Percentiles rank a stretch among this genome's conserved stretches.
These are phyloP conservation scores for Eutrema japonicum DNA, from an alignment of 345 rosid species.

Conservation along the genomic window DNA sequence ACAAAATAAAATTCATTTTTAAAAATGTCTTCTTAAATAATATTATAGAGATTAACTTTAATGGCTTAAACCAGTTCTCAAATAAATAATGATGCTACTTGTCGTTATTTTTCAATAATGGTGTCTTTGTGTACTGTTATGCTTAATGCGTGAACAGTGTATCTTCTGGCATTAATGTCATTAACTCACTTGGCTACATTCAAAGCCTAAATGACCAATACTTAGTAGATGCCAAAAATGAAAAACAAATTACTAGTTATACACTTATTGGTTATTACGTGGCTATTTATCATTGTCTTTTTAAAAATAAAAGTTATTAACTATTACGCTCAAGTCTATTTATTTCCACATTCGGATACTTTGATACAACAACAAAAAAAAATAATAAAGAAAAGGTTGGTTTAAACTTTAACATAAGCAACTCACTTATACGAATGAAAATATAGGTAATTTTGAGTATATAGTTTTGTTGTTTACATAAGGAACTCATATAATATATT, in stretches of 20 bases:
- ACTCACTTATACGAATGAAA: background rate
- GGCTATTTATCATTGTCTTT: background rate
- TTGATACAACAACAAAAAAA: background rate
- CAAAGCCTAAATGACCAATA: background rate
- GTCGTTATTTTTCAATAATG: slow-evolving; percentile 1
- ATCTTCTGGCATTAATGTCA: background rate
- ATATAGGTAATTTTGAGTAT: no score
- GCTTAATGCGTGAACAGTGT: background rate
- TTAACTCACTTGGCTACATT: background rate
- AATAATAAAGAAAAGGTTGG: background rate
- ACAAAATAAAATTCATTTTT: no score
- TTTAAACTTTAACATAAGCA: background rate
- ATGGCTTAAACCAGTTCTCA: background rate
- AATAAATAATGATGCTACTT: background rate
- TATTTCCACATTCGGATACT: slow-evolving; percentile 2
- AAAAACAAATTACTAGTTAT: background rate
- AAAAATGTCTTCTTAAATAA: no score
- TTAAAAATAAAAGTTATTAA: background rate
- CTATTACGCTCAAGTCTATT: slow-evolving; percentile 7
- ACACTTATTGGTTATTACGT: background rate
- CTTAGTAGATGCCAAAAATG: background rate
- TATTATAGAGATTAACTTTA: background rate
- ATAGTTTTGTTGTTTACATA: no score
- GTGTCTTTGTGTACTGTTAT: background rate
- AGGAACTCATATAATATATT: background rate